These are phyloP conservation scores for Xylaria intraflava DNA, from an alignment of 495 filamentous ascomycete species.

Conservation along the genomic window DNA sequence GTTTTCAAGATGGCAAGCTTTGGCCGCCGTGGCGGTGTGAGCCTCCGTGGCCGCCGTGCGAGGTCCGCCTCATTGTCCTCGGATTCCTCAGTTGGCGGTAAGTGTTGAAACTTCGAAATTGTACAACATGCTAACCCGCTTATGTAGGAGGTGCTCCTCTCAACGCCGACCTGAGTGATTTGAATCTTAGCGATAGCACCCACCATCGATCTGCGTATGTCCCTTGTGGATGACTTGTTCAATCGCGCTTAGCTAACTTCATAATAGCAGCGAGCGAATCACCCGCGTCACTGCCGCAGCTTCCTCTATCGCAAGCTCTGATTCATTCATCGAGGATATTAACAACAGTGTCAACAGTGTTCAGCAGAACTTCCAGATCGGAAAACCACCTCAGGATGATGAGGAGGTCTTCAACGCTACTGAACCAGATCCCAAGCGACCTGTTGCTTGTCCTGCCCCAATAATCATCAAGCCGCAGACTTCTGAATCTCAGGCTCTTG, in stretches of 20 bases:
- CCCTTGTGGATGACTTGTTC: neutral
- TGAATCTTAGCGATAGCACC: neutral
- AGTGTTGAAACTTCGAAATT: neutral
- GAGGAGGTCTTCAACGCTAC: constrained; percentile 5
- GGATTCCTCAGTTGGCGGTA: constrained; percentile 7
- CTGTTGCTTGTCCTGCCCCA: neutral
- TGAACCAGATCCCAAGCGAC: neutral
- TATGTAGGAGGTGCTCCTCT: constrained; percentile 5
- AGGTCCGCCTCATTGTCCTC: constrained; percentile 9
- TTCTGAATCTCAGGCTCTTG: neutral
- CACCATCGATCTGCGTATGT: constrained; percentile 8
- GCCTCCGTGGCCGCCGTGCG: neutral
- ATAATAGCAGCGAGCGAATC: constrained; percentile 2
- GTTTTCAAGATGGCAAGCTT: constrained; percentile 6
- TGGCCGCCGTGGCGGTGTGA: neutral
- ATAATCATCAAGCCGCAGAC: neutral
- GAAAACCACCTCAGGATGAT: constrained; percentile 7
- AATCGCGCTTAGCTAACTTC: neutral
- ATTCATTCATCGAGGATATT: neutral
- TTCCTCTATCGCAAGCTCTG: neutral
- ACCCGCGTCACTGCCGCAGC: neutral
- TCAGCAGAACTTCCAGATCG: constrained; percentile 6
- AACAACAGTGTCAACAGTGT: neutral
- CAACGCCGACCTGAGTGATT: neutral
- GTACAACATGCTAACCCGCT: neutral